These are phyloP conservation scores for Lachnellula occidentalis DNA, from an alignment of 2,329 filamentous ascomycete genomes.

Conservation along the genomic window DNA sequence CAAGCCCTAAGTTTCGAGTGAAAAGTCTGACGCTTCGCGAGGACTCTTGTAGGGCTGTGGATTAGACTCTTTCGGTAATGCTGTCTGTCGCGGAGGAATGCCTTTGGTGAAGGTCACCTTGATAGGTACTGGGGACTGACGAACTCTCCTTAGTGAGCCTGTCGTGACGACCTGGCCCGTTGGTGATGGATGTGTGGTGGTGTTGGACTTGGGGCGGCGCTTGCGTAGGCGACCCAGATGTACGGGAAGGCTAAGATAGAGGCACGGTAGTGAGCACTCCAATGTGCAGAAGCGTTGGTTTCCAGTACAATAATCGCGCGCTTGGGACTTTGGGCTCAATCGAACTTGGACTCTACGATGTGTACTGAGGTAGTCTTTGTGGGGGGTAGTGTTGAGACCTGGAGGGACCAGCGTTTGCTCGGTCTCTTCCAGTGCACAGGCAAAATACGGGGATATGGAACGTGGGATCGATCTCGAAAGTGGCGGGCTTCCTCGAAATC, in stretches of 20 bases:
- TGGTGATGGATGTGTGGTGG: slow-evolving; percentile 7
- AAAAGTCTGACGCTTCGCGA: not conserved
- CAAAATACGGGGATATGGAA: not conserved
- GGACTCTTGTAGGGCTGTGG: not conserved
- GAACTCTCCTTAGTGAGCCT: not conserved
- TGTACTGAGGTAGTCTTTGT: not conserved
- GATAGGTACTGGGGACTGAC: not conserved
- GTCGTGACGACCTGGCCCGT: slow-evolving; percentile 3
- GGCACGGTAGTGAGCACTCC: slow-evolving; percentile 4
- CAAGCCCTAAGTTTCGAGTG: slow-evolving; percentile 1
- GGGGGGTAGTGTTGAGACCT: not conserved
- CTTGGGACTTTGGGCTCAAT: slow-evolving; percentile 16
- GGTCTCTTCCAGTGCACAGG: not conserved
- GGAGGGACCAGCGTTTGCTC: not conserved
- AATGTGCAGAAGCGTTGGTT: slow-evolving; percentile 14
- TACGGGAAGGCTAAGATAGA: slow-evolving; percentile 21
- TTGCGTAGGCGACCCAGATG: slow-evolving; percentile 26
- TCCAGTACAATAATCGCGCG: slow-evolving; percentile 10
- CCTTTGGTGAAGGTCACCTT: not conserved
- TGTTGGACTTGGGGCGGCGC: slow-evolving; percentile 14
- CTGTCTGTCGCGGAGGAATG: not conserved
- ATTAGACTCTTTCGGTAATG: not conserved
- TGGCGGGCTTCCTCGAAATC: slow-evolving; percentile 3
- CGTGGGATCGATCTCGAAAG: slow-evolving; percentile 3
- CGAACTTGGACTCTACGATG: not conserved